phyloP scores from a whole-genome alignment of 805 yeast genomes.

The Nakazawaea anatomiae region DNA sequence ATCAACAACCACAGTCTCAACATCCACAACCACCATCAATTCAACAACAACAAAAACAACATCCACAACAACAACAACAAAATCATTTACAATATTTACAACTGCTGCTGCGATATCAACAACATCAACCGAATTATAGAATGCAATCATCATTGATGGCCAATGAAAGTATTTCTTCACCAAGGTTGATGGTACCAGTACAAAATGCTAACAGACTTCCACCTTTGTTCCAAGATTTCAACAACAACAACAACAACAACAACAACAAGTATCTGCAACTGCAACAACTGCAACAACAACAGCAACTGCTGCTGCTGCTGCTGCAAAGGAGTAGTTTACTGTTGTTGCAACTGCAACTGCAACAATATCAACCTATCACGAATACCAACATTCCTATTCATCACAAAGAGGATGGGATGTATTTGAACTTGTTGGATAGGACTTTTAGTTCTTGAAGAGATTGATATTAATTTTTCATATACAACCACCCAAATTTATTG shows the following conservation, averaged over 20 bases:
- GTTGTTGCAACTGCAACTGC: conserved; percentile 1
- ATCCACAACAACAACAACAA: not conserved
- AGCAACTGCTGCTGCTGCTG: not conserved
- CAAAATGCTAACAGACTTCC: not conserved
- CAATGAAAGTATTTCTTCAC: not conserved
- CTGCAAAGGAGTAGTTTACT: not conserved
- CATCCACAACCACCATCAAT: not conserved
- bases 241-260: not conserved
- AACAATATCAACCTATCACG: not conserved
- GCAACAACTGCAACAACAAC: not conserved
- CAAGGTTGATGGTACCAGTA: not conserved
- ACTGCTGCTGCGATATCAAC: not conserved
- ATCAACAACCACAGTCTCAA: not conserved
- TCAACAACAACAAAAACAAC: not conserved
- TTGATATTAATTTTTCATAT: no score
- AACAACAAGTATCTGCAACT: not conserved
- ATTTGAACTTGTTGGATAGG: conserved; percentile 28
- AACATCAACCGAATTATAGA: not conserved
- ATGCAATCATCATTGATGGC: not conserved
- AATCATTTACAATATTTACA: not conserved
- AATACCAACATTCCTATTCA: conserved; percentile 6
- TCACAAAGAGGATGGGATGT: conserved; percentile 32
- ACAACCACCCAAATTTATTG: no score
- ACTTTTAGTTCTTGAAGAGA: conserved; percentile 4
- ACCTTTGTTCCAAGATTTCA: not conserved